Evolutionary conservation across 1,139 yeast genomes (phyloP), one percentile per base, ranked within the genome.

Genomic region (Pichia sp.): DNA sequence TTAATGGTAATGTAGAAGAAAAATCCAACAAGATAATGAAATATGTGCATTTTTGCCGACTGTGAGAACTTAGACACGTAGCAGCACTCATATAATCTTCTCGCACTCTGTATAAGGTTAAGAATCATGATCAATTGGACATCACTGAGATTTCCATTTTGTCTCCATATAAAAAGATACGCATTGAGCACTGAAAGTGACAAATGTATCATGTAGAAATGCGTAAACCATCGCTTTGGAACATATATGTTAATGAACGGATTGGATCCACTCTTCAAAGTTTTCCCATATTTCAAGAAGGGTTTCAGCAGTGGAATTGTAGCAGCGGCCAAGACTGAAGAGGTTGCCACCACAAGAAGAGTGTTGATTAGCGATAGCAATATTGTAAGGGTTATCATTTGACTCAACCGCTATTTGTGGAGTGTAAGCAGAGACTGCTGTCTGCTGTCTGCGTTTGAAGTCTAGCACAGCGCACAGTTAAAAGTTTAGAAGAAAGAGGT

Each of bases 1-100:
- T 59, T 66, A 16, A 69, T 50, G 0, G 60, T 50, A 0, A 70
- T 37, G 50, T 88, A 88, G 53, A 81, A 87, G 44, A 67, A 60
- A 6, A 83, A 30, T 0, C 96, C 97, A 13, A 74, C 84, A 2
- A 79, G 30, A 51, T 85, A 88, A 57, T 88, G 96, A 3, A 78
- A 64, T 21, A 84, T 44, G 53, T 87, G 85, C 64, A 88, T 87
- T 37, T 69, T 65, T 1, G 93, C 68, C 0, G 54, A 50, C 12
- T 62, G 46, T 13, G 69, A 63, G 48, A 70, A 72, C 22, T 64
- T 69, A 34, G 74, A 66, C 18, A 84, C 61, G 28, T 50, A 62
- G 1, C 63, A 39, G 36, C 86, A 75, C 54, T 88, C 97, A 27
- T 60, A 55, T 8, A 70, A 50, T 39, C 97, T 64, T 48, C 95